Conservation (phyloP, 1,284 basidiomycete species). For the Entoloma clypeatum region DNA sequence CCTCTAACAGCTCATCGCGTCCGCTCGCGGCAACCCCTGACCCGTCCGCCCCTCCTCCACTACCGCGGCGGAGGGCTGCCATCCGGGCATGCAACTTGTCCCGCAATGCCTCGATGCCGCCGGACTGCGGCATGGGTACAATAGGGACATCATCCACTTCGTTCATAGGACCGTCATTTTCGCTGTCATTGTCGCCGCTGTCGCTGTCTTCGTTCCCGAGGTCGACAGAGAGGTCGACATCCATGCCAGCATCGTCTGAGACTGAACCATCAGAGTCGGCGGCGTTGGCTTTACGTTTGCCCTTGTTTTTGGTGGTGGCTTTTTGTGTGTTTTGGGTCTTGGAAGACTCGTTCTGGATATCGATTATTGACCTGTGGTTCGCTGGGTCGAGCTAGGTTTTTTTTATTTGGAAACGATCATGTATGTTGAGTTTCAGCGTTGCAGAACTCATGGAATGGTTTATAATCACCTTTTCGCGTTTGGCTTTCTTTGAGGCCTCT, state of each 20-base stretch:
- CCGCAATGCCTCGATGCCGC: constrained; percentile 69
- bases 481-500: constrained; percentile 82
- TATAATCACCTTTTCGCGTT: constrained; percentile 86
- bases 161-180: no score
- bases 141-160: constrained; percentile 32
- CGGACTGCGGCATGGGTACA: constrained; percentile 66
- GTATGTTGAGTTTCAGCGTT: no score
- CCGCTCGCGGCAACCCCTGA: constrained; percentile 46
- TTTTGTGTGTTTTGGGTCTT: constrained; percentile 25
- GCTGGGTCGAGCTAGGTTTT: constrained; percentile 79
- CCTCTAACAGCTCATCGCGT: constrained; percentile 79
- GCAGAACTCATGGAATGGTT: no score
- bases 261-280: constrained; percentile 28
- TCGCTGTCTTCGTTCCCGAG: constrained; percentile 10
- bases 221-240: constrained; percentile 26
- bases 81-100: constrained; percentile 80
- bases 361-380: constrained; percentile 79
- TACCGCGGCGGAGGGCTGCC: constrained; percentile 58
- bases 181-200: no score
- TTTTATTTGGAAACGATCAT: no score
- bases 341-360: constrained; percentile 62
- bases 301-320: constrained; percentile 29
- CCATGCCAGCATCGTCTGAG: constrained; percentile 24
- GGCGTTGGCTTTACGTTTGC: constrained; percentile 48
- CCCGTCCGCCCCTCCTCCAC: constrained; percentile 19